Base-by-base conservation (phyloP, 768 basidiomycete species). In the Cystobasidium ongulense region DNA sequence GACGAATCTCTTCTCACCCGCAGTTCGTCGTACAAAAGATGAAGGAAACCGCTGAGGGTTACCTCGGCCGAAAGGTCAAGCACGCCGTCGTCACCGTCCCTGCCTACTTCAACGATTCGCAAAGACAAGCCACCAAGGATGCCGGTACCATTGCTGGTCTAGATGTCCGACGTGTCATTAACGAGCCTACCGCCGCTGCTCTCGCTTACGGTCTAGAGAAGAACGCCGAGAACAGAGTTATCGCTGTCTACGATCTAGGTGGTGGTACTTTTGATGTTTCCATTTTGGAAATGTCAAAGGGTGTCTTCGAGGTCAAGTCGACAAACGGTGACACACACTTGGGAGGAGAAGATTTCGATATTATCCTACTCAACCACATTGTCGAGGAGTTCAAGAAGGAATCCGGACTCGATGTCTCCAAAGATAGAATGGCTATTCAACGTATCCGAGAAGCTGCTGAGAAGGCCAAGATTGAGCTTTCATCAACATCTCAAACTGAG, bases 221-320 rank as follows among this genome's bases (percentile, higher is more conserved):
- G 61, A 75, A 81, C 0, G 85, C 88, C 61, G 88, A 90, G 57
- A 90, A 90, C 13, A 85, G 87, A 23, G 85, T 96, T 80, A 93
- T 99, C 78, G 96, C 96, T 52, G 96, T 99, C 73, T 99, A 98
- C 81, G 96, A 99, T 85, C 86, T 98, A 36, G 95, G 95, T 78
- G 95, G 95, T 78, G 95, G 95, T 72, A 97, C 95, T 27, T 98
- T 98, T 82, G 95, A 98, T 92, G 92, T 99, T 80, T 99, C 96
- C 33, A 94, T 99, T 77, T 85, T 99, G 71, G 94, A 97, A 84
- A 98, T 98, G 92, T 92, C 97, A 82, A 94, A 96, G 83, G 96
- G 95, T 78, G 94, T 99, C 11, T 99, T 98, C 82, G 96, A 98
- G 82, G 96, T 99, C 81, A 99, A 98, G 85, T 97, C 96, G 0